Evolutionary conservation across 257 asterid genomes (phyloP).

Genomic region (Gynochthodes officinalis): DNA sequence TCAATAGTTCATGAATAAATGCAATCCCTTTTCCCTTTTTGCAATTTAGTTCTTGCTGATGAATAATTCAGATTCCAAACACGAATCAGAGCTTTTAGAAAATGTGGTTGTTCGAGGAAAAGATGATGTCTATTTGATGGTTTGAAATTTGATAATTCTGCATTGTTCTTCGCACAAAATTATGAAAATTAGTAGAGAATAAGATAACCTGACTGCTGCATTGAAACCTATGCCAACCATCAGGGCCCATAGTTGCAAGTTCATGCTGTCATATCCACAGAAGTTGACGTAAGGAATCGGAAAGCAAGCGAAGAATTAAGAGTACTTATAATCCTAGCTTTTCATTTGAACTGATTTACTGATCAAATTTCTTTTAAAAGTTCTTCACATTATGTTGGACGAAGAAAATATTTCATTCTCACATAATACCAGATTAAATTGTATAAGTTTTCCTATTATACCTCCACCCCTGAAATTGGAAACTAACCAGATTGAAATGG

Average conservation of each 20-base stretch:
- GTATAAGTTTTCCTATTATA: no score
- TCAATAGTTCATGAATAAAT: no score
- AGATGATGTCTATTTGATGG: background rate
- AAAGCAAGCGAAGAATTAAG: background rate
- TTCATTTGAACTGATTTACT: background rate
- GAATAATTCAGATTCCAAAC: no score
- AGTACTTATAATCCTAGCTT: no score
- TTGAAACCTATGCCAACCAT: constrained; percentile 39
- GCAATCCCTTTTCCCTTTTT: no score
- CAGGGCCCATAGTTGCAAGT: constrained; percentile 36
- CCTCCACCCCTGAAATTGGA: background rate
- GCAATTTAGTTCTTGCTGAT: no score
- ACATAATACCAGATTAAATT: background rate
- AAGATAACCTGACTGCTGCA: constrained; percentile 31
- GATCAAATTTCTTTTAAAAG: background rate
- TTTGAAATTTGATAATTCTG: background rate
- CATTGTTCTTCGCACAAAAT: background rate
- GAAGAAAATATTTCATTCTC: background rate
- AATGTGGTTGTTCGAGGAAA: background rate
- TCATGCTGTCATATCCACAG: constrained; percentile 22
- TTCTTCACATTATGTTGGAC: background rate
- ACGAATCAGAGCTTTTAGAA: background rate
- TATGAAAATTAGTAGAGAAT: constrained; percentile 1
- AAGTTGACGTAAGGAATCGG: background rate
- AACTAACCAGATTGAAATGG: constrained; percentile 42